Percentiles rank a stretch among this genome's conserved stretches.
Evolutionary conservation across 345 rosid genomes (phyloP).

Genomic region (Eutrema japonicum): DNA sequence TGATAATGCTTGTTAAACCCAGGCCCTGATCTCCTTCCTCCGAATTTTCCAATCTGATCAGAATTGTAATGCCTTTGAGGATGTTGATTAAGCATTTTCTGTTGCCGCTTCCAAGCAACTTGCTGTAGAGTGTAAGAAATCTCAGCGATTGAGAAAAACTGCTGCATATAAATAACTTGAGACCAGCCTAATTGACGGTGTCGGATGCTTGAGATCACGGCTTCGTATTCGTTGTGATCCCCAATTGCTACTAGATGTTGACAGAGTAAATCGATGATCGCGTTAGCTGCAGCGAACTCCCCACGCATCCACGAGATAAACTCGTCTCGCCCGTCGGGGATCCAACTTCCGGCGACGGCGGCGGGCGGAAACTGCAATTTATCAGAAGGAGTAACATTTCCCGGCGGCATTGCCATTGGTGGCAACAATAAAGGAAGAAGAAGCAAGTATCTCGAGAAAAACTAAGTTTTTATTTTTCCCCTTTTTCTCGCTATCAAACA

Average conservation of each 20-base stretch:
- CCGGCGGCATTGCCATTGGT: conserved; percentile 85
- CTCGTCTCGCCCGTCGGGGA: conserved; percentile 75
- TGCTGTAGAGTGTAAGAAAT: conserved; percentile 68
- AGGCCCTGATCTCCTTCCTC: conserved; percentile 60
- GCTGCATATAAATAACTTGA: conserved; percentile 83
- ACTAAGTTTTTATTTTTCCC: neutral
- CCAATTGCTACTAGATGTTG: conserved; percentile 68
- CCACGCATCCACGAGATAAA: conserved; percentile 86
- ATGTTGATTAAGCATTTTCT: conserved; percentile 52
- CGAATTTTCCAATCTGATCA: conserved; percentile 59
- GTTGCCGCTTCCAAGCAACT: conserved; percentile 62
- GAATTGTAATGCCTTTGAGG: conserved; percentile 45
- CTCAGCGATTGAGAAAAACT: conserved; percentile 64
- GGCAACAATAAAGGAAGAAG: conserved; percentile 13
- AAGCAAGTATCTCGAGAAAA: neutral
- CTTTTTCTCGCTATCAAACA: conserved; percentile 19
- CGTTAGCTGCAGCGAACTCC: conserved; percentile 95
- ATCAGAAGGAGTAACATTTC: conserved; percentile 59
- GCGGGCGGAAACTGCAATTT: conserved; percentile 65
- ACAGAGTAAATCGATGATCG: conserved; percentile 78
- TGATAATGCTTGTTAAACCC: conserved; percentile 54
- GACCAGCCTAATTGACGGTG: conserved; percentile 85
- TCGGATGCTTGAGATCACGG: conserved; percentile 57
- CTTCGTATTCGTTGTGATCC: conserved; percentile 74
- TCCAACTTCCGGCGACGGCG: conserved; percentile 51